Base-by-base conservation (phyloP, 108 stramenopile species). In the Cafeteria roenbergensis region DNA sequence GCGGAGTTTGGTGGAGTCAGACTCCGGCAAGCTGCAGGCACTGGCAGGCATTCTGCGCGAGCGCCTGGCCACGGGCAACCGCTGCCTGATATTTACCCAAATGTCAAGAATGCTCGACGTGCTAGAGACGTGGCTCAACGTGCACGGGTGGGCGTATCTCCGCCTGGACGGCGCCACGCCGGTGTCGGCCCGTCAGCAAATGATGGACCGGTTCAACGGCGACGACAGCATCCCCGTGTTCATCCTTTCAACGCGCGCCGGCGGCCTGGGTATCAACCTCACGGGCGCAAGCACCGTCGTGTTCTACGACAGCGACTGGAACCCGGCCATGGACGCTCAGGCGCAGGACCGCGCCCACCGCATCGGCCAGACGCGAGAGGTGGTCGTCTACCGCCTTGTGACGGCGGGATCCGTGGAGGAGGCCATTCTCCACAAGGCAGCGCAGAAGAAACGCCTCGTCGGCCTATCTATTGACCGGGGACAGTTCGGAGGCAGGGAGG, bases 1-100 rank as follows among this genome's bases (percentile, higher is more conserved):
- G 71, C 85, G 90, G 36, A 86, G 88, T 60, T 74, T 96, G 9
- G 77, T 95, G 25, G 93, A 98, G 65, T 94, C 78, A 67, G 96
- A 98, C 76, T 84, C 91, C 22, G 94, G 93, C 0, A 95, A 98
- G 71, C 83, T 95, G n/a, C 92, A 94, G 74, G 78, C 72, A n/a
- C 73, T 99, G 28, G 84, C 92, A 0, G 70, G 61, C n/a, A 80
- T 95, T 1, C 81, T 99, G 3, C 81, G 87, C 32, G 74, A 78
- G 35, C 75, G 31, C 82, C 91, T 82, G 55, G 50, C 52, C 34
- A 73, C 73, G 30, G 76, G 73, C 20, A 77, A 81, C 59, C 71
- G 75, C 63, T 35, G 52, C 24, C 59, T 80, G 2, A 76, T 76
- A n/a, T 76, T 80, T 52, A 73, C 73, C 32, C 83, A 84, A 68